Base-by-base conservation (phyloP, 495 filamentous ascomycete species). In the Aspergillus sparsus region DNA sequence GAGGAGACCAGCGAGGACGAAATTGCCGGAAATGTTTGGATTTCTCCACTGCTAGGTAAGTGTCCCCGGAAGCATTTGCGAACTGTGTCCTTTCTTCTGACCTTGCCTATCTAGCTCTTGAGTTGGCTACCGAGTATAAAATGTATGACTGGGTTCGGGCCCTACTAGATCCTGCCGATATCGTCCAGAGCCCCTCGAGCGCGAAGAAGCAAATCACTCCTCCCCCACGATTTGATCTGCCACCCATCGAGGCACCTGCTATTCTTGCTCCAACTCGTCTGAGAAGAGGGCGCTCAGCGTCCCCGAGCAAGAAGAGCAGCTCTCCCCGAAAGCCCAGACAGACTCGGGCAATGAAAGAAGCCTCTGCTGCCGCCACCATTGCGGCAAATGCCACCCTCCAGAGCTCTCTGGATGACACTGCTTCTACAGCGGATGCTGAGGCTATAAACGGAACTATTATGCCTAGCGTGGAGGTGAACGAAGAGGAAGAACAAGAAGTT, bases 11-110 rank as follows among this genome's bases (percentile, higher is more conserved):
- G 90, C 61, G 82, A 82, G 53, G 91, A 97, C 63, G 94, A 98
- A 77, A 92, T 94, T 32, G 94, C 94, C 21, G 94, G 94, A 49
- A 98, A 97, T 71, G 85, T 98, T 31, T 98, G 94, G 94, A 93
- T 98, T 55, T 84, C 89, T 35, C 92, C 93, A 3, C 77, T 86
- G 49, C 83, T 91, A 69, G 88, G 88, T 91, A 82, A 71, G 85
- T 68, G 27, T 55, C 10, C 27, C 16, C 18, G 6, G 16, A 12
- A 9, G 7, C 46, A 18, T n/a, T 8, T 11, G 16, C 15, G 11
- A 11, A 39, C 6, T 7, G 6, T 58, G 49, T 51, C 44, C 37
- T 45, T 34, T 0, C 8, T 15, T 27, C 64, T 70, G 35, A 67
- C 49, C 3, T 11, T 32, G 11, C 1, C 37, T 2, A 0, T 21